phyloP scores from a whole-genome alignment of 1,284 basidiomycete species.

The Rhodotorula sp. region DNA sequence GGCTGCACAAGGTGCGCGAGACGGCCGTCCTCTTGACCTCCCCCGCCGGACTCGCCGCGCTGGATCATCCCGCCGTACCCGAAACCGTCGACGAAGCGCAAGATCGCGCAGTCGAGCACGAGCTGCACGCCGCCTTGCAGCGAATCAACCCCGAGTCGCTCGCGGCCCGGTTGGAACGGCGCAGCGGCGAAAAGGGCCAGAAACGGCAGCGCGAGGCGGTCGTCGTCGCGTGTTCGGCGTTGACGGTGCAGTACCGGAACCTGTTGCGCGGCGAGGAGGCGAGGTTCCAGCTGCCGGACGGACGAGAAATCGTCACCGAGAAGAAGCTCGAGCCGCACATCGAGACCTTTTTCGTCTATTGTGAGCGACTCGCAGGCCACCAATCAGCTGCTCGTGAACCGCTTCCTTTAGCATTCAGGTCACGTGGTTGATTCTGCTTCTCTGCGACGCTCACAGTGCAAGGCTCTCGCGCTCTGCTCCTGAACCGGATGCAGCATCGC shows the following conservation, averaged over 20 bases:
- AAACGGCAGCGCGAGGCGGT: constrained; percentile 56
- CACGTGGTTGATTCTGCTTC: no score
- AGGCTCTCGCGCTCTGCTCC: constrained; percentile 63
- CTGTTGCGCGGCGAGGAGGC: constrained; percentile 62
- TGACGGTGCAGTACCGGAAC: constrained; percentile 77
- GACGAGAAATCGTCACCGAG: constrained; percentile 34
- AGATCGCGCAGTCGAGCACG: constrained; percentile 51
- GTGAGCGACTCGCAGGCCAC: constrained; percentile 18
- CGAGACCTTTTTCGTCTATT: constrained; percentile 76
- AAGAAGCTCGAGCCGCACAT: constrained; percentile 47
- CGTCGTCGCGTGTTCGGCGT: constrained; percentile 80
- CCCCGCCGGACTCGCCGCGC: constrained; percentile 22
- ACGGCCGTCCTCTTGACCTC: constrained; percentile 55
- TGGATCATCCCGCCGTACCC: constrained; percentile 13
- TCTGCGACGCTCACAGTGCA: no score
- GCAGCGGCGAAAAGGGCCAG: background rate
- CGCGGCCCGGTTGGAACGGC: constrained; percentile 25
- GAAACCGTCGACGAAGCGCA: constrained; percentile 19
- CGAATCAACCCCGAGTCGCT: constrained; percentile 30
- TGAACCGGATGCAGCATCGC: constrained; percentile 67
- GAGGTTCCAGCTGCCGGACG: constrained; percentile 11
- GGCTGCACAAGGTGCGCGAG: constrained; percentile 71
- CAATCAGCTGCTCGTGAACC: background rate
- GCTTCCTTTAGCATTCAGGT: no score
- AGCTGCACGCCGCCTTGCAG: constrained; percentile 36